Percentiles rank a stretch among this genome's conserved stretches.
These are phyloP conservation scores for Saccharum hybrid DNA, from an alignment of 202 grass and related monocot genomes.

Conservation along the genomic window DNA sequence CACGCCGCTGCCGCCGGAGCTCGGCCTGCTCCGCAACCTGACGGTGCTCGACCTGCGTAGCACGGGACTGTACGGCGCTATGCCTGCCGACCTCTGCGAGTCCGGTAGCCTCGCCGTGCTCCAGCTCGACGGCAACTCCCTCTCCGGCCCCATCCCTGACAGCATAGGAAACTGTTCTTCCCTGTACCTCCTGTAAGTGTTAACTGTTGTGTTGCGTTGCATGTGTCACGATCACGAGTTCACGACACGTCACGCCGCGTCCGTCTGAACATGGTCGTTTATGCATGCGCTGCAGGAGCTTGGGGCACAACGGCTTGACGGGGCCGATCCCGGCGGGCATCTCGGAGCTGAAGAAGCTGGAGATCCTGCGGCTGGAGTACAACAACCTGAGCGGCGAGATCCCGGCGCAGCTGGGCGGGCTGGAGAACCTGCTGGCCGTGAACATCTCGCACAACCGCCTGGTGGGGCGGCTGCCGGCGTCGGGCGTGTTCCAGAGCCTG, in stretches of 20 bases:
- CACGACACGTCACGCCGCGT: not conserved
- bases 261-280: not conserved
- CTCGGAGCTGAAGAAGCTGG: constrained; percentile 73
- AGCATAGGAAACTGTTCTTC: constrained; percentile 77
- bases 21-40: constrained; percentile 66
- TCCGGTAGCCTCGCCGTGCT: constrained; percentile 81
- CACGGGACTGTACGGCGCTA: constrained; percentile 55
- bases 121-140: constrained; percentile 80
- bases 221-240: not conserved
- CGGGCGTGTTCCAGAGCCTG: constrained; percentile 79
- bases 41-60: constrained; percentile 86
- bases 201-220: not conserved
- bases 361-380: constrained; percentile 82
- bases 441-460: constrained; percentile 96
- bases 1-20: constrained; percentile 76
- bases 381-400: constrained; percentile 90
- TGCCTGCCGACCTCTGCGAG: constrained; percentile 70
- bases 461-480: constrained; percentile 71
- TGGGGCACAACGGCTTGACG: constrained; percentile 78
- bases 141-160: constrained; percentile 72
- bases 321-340: constrained; percentile 70
- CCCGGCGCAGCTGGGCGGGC: constrained; percentile 67
- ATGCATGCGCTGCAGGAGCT: constrained; percentile 54
- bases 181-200: constrained; percentile 80
- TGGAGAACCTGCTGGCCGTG: constrained; percentile 76